Base-by-base conservation (phyloP, 164 flowering plant genomes). In the Protea cynaroides region DNA sequence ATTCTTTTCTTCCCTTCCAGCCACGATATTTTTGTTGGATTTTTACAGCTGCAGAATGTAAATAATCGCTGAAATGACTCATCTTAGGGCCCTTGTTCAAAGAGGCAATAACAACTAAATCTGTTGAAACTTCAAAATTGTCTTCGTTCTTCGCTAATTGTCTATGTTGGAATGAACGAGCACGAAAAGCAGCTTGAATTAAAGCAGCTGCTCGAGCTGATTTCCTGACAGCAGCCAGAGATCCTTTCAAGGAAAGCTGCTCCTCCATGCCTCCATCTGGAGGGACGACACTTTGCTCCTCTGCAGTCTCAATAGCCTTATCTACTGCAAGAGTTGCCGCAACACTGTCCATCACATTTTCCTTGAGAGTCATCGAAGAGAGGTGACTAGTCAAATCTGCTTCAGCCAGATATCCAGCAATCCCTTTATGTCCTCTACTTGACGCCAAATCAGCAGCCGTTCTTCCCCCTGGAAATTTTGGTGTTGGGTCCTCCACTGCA, bases 361-460 rank as follows among this genome's bases (percentile, higher is more conserved):
- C 75, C 25, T 68, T 67, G 0, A 79, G 25, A 24, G 73, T 71
- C 73, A 83, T 54, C 1, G 74, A 65, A 25, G 79, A 73, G 17
- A 84, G 81, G 40, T 81, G 86, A 53, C 74, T 71, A 7, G 73
- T 72, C 56, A 87, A 72, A 70, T 78, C 79, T 24, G 83, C 78
- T 78, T 89, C 89, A 29, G 93, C 89, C 70, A 90, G 72, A 80
- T 79, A 90, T 52, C 85, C 93, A 65, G 93, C 88, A 74, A 90
- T 82, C 49, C 91, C 93, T 73, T 84, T 86, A 54, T 86, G 86
- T 24, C 96, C 89, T 68, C 77, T 80, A 50, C 72, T 75, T 18
- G 88, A 86, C 54, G 94, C 94, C 23, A 90, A 68, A 80, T 87
- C 92, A 61, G 93, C 91, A 60, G 96, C 93, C 18, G 82, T 87